Percentiles rank a stretch among this genome's conserved stretches.
These are phyloP conservation scores for Axilococcus clingmanii DNA, from an alignment of 139 green algal species.

Conservation along the genomic window DNA sequence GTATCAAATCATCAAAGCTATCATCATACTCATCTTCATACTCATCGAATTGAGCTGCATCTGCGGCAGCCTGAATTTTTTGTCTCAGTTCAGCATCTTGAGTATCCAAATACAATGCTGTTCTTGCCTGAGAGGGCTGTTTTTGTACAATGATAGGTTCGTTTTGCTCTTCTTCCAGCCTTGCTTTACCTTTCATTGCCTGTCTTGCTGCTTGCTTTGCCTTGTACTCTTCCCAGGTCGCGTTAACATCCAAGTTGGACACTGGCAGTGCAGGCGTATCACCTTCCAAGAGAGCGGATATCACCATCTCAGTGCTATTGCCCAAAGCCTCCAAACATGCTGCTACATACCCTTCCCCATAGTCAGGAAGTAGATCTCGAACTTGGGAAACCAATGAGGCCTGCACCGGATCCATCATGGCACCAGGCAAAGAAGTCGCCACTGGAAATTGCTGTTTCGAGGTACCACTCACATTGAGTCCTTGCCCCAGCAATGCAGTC, in stretches of 20 bases:
- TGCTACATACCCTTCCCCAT: slow-evolving; percentile 59
- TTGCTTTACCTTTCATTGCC: not conserved
- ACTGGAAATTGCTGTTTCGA: not conserved
- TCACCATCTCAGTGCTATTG: slow-evolving; percentile 42
- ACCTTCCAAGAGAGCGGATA: slow-evolving; percentile 62
- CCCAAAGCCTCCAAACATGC: slow-evolving; percentile 39
- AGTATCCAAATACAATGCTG: slow-evolving; percentile 18
- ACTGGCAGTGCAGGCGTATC: slow-evolving; percentile 30
- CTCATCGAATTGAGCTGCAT: slow-evolving; percentile 44
- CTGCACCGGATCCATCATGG: not conserved
- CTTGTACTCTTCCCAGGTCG: slow-evolving; percentile 11
- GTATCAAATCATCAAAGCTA: slow-evolving; percentile 60
- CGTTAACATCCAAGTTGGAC: slow-evolving; percentile 30
- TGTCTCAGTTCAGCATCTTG: slow-evolving; percentile 16
- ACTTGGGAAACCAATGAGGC: slow-evolving; percentile 24
- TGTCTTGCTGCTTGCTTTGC: not conserved
- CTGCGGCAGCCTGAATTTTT: slow-evolving; percentile 8
- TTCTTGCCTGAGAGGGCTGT: too few relatives aligned
- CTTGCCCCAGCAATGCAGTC: slow-evolving; percentile 42
- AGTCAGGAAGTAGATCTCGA: slow-evolving; percentile 65
- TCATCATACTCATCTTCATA: slow-evolving; percentile 86
- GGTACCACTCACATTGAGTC: not conserved
- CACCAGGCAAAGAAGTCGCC: not conserved
- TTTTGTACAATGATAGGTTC: too few relatives aligned
- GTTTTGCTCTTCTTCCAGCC: too few relatives aligned